Conservation (phyloP, 2,329 filamentous ascomycete species). For the Xylaria hypoxylon region DNA sequence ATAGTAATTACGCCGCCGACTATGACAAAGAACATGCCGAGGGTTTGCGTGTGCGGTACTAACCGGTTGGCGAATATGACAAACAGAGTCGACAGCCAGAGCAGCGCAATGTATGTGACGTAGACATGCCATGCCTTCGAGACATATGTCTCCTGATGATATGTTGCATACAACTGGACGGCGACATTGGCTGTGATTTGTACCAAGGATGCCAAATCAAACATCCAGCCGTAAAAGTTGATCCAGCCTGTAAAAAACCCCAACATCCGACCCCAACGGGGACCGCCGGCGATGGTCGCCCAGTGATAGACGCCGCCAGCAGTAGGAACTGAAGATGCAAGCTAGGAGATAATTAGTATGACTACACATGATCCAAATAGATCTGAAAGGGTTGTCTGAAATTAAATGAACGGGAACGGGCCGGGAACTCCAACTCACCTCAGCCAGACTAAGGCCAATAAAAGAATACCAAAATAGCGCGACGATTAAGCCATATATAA, state of each 20-base stretch:
- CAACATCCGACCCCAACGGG: constrained; percentile 63
- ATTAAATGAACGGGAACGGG: background rate
- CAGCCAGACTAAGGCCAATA: constrained; percentile 56
- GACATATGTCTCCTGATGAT: constrained; percentile 64
- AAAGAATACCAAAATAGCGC: constrained; percentile 59
- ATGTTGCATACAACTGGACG: constrained; percentile 70
- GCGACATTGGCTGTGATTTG: constrained; percentile 69
- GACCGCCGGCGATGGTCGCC: constrained; percentile 68
- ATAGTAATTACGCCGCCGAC: constrained; percentile 65
- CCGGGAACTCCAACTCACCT: constrained; percentile 50
- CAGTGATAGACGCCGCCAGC: constrained; percentile 71
- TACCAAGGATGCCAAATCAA: constrained; percentile 69
- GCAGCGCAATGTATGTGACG: constrained; percentile 66
- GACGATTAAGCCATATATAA: constrained; percentile 58
- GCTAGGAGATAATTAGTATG: constrained; percentile 50
- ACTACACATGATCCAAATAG: background rate
- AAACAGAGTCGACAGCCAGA: constrained; percentile 64
- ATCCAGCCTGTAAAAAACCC: constrained; percentile 62
- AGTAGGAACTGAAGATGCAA: constrained; percentile 71
- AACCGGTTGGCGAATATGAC: constrained; percentile 69
- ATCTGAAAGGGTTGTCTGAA: background rate
- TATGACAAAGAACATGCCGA: constrained; percentile 67
- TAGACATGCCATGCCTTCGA: constrained; percentile 69
- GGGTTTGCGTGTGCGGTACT: constrained; percentile 63
- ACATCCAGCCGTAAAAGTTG: constrained; percentile 72